Evolutionary conservation across 1,139 yeast genomes (phyloP), one percentile per base, ranked within the genome.

Genomic region (Geotrichum aggregatum): DNA sequence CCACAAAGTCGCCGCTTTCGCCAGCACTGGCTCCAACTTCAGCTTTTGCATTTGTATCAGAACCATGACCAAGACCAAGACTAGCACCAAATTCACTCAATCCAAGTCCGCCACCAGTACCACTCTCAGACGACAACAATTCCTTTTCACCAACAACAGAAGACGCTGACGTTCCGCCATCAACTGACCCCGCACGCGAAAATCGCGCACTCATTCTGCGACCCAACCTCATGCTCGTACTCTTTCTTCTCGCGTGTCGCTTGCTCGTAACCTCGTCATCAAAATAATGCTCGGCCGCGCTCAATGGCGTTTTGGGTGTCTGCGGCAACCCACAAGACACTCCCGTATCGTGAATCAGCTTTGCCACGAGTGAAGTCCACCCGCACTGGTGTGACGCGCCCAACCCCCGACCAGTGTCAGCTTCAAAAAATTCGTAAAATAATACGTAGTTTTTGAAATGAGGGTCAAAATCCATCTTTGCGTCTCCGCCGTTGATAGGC

Each of bases 341-440:
- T 54, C 96, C 97, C 49, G 87, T 87, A 68, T 91, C 98, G 66
- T 87, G 95, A 64, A 91, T 88, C 80, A 94, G 82, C 69, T 92
- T 87, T 47, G 96, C 96, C 52, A 89, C 94, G 47, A 91, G 77
- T 0, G 96, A 91, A 0, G 98, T 91, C 98, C 98, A 91, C 14
- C 98, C 98, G 73, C 91, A 84, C 71, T 91, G 98, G 73, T 92
- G 97, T 46, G 92, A 84, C 1, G 97, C 92, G 38, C 98, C 98
- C 56, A 91, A 73, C 5, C 98, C 98, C 62, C 96, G 79, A 46
- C 98, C 98, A 1, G 95, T 85, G 64, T 91, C 98, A 61, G 96
- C 97, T 65, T 91, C 95, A 67, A 91, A 91, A 66, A 86, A 91
- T 71, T 91, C 98, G 66, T 79, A 87, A 68, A 88, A 91, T 58